Base-by-base conservation (phyloP, 306 rosid species). In the Rosa lucieae region DNA sequence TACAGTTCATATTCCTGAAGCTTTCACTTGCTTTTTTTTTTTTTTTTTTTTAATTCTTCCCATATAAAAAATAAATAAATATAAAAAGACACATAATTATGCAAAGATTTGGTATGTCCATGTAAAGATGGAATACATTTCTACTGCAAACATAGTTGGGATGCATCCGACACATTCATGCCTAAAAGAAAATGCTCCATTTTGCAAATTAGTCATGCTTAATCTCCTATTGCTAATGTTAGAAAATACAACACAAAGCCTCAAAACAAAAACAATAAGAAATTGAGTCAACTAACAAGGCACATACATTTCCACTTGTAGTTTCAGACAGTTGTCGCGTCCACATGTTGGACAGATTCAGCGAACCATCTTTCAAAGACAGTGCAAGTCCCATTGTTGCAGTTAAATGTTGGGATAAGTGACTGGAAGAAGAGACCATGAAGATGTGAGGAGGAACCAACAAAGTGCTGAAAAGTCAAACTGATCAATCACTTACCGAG, bases 271-370 rank as follows among this genome's bases (percentile, higher is more conserved):
- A 35, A 32, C 39, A 37, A 32, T 32, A 32, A 32, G 6, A 44
- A 35, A 71, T 35, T 4, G 10, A 67, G 67, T 46, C 67, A 81
- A 78, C 13, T 66, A 67, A 32, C 72, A 81, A 80, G 70, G 79
- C 74, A 13, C 82, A 72, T 87, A 91, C 99, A 91, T 88, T 87
- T 86, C 96, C 99, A 39, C 81, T 82, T 65, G 97, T 79, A 76
- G 92, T 90, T 71, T 92, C 94, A 77, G 99, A 91, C 67, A 95
- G 85, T 85, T 92, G 98, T 62, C 99, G 99, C 56, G 89, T 89
- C 99, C 99, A 95, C 46, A 86, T 75, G 82, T 95, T 95, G 70
- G 99, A 87, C 76, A 95, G 98, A 87, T 87, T 95, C 87, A 93
- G 81, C 6, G 98, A 93, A 78, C 98, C 92, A 79, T 95, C 99